These are phyloP conservation scores for Cyclocybe aegerita DNA, from an alignment of 768 basidiomycete genomes.

Conservation along the genomic window DNA sequence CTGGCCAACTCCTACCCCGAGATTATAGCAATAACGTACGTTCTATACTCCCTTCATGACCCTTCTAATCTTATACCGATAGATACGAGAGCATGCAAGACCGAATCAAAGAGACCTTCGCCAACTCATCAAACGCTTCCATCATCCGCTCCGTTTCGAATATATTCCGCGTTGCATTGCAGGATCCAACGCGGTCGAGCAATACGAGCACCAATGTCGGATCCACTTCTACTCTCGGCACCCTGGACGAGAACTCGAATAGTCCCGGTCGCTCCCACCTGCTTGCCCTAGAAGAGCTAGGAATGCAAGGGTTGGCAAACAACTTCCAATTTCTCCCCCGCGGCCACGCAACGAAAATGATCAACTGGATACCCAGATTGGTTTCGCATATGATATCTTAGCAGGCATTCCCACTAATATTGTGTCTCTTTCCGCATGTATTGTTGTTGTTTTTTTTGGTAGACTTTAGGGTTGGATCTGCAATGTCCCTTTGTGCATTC, in stretches of 20 bases:
- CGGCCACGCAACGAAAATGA: slow-evolving; percentile 59
- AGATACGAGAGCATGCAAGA: slow-evolving; percentile 81
- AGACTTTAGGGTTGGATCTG: background rate
- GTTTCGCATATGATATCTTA: slow-evolving; percentile 33
- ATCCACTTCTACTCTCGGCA: slow-evolving; percentile 66
- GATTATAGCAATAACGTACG: slow-evolving; percentile 70
- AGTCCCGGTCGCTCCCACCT: slow-evolving; percentile 54
- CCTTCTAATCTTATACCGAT: slow-evolving; percentile 6
- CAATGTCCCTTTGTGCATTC: too few relatives aligned
- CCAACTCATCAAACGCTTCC: slow-evolving; percentile 66
- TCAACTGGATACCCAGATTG: slow-evolving; percentile 69
- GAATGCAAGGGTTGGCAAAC: slow-evolving; percentile 74
- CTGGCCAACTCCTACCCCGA: slow-evolving; percentile 70
- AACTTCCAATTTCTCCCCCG: slow-evolving; percentile 70
- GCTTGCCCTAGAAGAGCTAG: slow-evolving; percentile 63
- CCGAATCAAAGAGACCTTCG: slow-evolving; percentile 69
- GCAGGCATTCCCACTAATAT: slow-evolving; percentile 6
- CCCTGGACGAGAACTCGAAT: slow-evolving; percentile 53
- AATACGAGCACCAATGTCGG: slow-evolving; percentile 37
- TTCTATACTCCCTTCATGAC: slow-evolving; percentile 16
- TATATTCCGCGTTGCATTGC: slow-evolving; percentile 69
- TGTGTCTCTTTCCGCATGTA: background rate
- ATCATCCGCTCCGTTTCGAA: slow-evolving; percentile 74
- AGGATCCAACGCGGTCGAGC: slow-evolving; percentile 41
- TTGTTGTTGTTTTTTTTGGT: slow-evolving; percentile 1